Base-by-base conservation (phyloP, 768 basidiomycete genomes). In the Hemileccinum impolitum region DNA sequence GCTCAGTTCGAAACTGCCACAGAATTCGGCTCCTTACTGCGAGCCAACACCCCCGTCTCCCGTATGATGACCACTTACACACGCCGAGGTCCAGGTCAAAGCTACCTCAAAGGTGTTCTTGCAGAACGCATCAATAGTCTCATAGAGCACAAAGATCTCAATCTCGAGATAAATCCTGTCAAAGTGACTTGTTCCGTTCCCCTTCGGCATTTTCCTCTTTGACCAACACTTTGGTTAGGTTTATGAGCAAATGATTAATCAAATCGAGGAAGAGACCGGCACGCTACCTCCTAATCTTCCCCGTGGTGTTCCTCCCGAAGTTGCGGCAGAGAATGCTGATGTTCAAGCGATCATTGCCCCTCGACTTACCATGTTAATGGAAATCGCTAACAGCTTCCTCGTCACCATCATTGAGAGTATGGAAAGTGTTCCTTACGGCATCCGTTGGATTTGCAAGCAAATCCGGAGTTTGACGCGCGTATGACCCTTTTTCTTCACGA, bases 51-150 rank as follows among this genome's bases (percentile, higher is more conserved):
- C 43, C 96, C 96, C 40, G 96, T 99, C 19, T 97, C 94, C 42
- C 87, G 96, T 34, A 99, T 99, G 96, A 99, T 99, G 96, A 99
- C 96, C 39, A 98, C 96, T 17, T 99, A 99, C 71, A 98, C 96
- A 45, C 90, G 96, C 52, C 88, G 96, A 47, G 96, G 96, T 50
- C 96, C 96, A 1, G 96, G 96, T 48, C 96, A 98, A 70, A 94
- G 92, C 60, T 99, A 98, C 69, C 83, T 99, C 56, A 99, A 99
- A 77, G 87, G 88, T 54, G 94, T 98, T 25, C 78, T 99, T 40
- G 94, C 96, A 21, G 96, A 99, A 65, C 85, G 95, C 56, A 98
- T 99, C 71, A 98, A 99, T 72, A 93, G 91, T 60, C 75, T 99
- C 56, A 98, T 99, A 60, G 96, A 99, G 68, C 96, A 98, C 76